Conservation (phyloP, 495 filamentous ascomycete species). For the Penicillium canescens region DNA sequence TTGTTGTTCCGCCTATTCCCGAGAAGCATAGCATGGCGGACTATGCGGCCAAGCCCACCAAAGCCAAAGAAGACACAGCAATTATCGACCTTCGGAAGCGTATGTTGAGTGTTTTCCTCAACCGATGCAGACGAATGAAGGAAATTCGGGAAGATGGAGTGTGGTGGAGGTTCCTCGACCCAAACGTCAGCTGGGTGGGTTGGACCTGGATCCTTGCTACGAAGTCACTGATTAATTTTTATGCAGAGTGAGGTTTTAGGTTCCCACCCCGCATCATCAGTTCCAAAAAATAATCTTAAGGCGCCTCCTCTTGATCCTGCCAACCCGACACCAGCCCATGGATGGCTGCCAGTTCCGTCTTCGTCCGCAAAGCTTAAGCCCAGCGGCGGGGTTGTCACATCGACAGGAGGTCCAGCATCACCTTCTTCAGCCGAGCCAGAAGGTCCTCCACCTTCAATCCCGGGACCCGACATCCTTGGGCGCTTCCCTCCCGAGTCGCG, state of each 20-base stretch:
- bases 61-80: constrained; percentile 92
- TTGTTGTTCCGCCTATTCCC: constrained; percentile 94
- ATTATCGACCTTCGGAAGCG: constrained; percentile 96
- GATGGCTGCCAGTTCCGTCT: constrained; percentile 82
- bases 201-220: constrained; percentile 7
- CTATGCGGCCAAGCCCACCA: constrained; percentile 95
- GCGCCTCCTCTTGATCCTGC: constrained; percentile 91
- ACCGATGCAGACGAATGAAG: constrained; percentile 89
- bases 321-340: constrained; percentile 85
- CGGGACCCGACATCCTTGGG: constrained; percentile 66
- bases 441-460: constrained; percentile 47
- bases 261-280: constrained; percentile 83
- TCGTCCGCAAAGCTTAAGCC: constrained; percentile 81
- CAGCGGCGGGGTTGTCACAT: constrained; percentile 5
- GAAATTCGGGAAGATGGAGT: constrained; percentile 92
- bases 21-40: constrained; percentile 99
- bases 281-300: constrained; percentile 91
- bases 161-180: constrained; percentile 96
- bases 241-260: constrained; percentile 83
- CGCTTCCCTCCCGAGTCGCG: constrained; percentile 81
- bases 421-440: constrained; percentile 55
- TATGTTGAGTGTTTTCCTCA: constrained; percentile 93
- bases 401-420: constrained; percentile 44
- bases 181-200: constrained; percentile 95
- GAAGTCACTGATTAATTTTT: constrained; percentile 25